Conservation (phyloP, 371 early-diverging fungal species). For the Mortierella sp. region DNA sequence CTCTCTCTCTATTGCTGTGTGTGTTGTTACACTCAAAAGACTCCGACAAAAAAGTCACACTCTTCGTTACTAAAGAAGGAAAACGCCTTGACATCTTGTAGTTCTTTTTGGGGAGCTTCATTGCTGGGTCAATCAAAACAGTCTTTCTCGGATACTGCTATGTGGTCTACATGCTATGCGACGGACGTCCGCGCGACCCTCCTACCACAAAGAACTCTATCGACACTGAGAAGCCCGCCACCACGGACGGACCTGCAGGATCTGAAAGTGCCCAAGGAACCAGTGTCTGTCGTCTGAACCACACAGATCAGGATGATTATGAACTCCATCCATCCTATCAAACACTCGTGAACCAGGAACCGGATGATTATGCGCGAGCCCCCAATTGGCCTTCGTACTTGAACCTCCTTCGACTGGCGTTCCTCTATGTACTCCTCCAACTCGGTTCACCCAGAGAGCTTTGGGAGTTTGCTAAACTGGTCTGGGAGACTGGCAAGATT, state of each 20-base stretch:
- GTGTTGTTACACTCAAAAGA: background rate
- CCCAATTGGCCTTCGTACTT: conserved; percentile 36
- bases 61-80: background rate
- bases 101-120: conserved; percentile 43
- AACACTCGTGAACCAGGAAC: conserved; percentile 33
- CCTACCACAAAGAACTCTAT: background rate
- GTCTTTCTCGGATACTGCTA: conserved; percentile 36
- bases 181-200: conserved; percentile 14
- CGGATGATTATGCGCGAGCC: conserved; percentile 22
- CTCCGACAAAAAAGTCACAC: background rate
- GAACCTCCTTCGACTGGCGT: conserved; percentile 24
- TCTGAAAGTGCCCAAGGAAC: too few relatives aligned
- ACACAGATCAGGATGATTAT: conserved; percentile 22
- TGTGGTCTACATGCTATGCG: conserved; percentile 29
- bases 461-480: conserved; percentile 10
- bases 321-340: conserved; percentile 42
- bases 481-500: conserved; percentile 9
- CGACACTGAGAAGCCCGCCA: background rate
- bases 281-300: too few relatives aligned
- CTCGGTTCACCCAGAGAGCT: conserved; percentile 24
- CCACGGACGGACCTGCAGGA: conserved; percentile 4
- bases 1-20: too few relatives aligned
- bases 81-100: background rate
- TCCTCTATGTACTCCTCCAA: conserved; percentile 29
- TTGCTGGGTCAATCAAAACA: conserved; percentile 21